phyloP scores from a whole-genome alignment of 1,284 basidiomycete genomes.

The Rhizoctonia solani region DNA sequence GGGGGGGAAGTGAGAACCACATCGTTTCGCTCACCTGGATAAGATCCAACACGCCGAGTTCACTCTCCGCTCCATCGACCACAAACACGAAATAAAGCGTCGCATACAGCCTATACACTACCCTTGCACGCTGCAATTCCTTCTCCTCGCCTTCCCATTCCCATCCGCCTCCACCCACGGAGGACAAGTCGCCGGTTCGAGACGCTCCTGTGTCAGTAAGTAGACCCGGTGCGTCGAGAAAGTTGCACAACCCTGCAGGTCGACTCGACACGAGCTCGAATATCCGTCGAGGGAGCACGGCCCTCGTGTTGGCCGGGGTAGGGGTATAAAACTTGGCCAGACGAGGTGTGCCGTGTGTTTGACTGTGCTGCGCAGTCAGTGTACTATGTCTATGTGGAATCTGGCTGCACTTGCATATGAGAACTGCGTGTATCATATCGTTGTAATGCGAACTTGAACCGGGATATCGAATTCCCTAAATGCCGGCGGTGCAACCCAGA shows the following conservation, averaged over 20 bases:
- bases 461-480: slow-evolving; percentile 11
- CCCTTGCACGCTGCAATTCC: slow-evolving; percentile 53
- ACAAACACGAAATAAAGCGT: slow-evolving; percentile 98
- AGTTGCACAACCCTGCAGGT: slow-evolving; percentile 83
- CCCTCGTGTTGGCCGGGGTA: slow-evolving; percentile 52
- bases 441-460: slow-evolving; percentile 14
- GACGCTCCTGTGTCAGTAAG: slow-evolving; percentile 48
- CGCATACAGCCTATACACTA: slow-evolving; percentile 87
- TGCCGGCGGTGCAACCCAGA: slow-evolving; percentile 26
- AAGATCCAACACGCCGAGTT: slow-evolving; percentile 93
- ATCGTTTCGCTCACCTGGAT: slow-evolving; percentile 96
- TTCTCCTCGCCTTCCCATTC: slow-evolving; percentile 28
- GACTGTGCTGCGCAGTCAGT: slow-evolving; percentile 53
- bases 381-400: neutral
- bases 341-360: slow-evolving; percentile 88
- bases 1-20: no score
- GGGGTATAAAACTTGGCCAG: slow-evolving; percentile 96
- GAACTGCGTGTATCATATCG: slow-evolving; percentile 84
- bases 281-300: slow-evolving; percentile 73
- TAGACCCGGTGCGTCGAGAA: slow-evolving; percentile 90
- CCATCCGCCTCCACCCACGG: slow-evolving; percentile 13
- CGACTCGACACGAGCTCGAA: slow-evolving; percentile 81
- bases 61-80: slow-evolving; percentile 92
- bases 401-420: slow-evolving; percentile 63
- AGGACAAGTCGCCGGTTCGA: slow-evolving; percentile 2